Conservation (phyloP, 257 asterid genomes). For the Przewalskia tangutica region DNA sequence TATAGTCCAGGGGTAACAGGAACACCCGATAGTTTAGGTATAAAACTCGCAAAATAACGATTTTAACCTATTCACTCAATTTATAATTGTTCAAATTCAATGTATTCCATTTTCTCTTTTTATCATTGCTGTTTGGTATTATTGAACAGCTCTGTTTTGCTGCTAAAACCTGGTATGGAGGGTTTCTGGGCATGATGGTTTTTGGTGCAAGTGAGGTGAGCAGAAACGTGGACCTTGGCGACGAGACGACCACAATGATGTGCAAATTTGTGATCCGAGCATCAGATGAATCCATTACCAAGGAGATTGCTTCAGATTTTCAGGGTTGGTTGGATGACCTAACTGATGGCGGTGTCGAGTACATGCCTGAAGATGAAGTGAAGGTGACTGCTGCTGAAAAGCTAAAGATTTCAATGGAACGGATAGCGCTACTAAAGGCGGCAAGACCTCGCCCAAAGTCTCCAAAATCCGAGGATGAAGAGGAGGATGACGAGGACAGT, state of each 20-base stretch:
- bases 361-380: slow-evolving; percentile 92
- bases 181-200: slow-evolving; percentile 84
- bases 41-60: not conserved
- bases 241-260: slow-evolving; percentile 85
- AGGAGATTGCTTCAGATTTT: slow-evolving; percentile 67
- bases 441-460: slow-evolving; percentile 60
- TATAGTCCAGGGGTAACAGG: not conserved
- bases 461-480: slow-evolving; percentile 36
- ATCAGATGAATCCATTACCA: slow-evolving; percentile 64
- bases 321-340: slow-evolving; percentile 95
- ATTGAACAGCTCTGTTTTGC: slow-evolving; percentile 70
- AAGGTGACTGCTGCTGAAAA: slow-evolving; percentile 72
- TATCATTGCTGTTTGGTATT: not conserved
- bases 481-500: slow-evolving; percentile 28
- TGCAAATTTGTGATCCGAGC: slow-evolving; percentile 89
- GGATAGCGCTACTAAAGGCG: slow-evolving; percentile 71
- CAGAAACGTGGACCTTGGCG: slow-evolving; percentile 83
- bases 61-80: not conserved
- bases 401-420: slow-evolving; percentile 71
- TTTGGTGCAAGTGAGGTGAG: slow-evolving; percentile 91
- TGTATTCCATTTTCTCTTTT: not conserved
- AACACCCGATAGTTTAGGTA: not conserved
- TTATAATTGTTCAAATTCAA: not conserved
- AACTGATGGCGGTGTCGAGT: slow-evolving; percentile 70
- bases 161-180: slow-evolving; percentile 88